phyloP scores from a whole-genome alignment of 202 grass and related monocot species.

The Saccharum hybrid region DNA sequence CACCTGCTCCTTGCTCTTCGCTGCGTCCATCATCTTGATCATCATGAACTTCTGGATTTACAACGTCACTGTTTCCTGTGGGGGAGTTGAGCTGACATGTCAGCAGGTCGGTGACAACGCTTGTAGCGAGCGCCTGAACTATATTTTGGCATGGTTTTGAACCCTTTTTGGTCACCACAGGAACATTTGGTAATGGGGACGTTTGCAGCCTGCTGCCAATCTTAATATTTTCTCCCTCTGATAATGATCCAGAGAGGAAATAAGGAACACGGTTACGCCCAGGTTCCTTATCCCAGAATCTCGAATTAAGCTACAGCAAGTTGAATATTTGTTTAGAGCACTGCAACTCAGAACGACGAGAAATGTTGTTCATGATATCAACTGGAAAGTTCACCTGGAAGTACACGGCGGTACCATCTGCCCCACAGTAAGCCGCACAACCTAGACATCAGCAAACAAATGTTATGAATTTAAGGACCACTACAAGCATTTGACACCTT shows the following conservation, averaged over 20 bases:
- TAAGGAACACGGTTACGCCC: constrained; percentile 58
- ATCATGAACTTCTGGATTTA: constrained; percentile 34
- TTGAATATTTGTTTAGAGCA: constrained; percentile 50
- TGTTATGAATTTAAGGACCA: constrained; percentile 37
- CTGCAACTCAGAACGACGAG: constrained; percentile 18
- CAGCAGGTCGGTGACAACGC: not conserved
- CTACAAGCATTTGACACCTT: constrained; percentile 5
- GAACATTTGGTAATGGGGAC: constrained; percentile 66
- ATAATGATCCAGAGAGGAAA: constrained; percentile 82
- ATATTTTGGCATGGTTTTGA: constrained; percentile 25
- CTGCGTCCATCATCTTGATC: constrained; percentile 25
- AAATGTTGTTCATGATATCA: not conserved
- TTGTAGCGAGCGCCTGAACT: constrained; percentile 26
- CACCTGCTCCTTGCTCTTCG: constrained; percentile 33
- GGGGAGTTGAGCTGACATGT: constrained; percentile 12
- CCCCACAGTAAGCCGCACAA: constrained; percentile 75
- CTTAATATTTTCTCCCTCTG: constrained; percentile 57
- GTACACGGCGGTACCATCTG: constrained; percentile 68
- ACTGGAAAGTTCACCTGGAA: constrained; percentile 69
- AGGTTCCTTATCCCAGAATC: constrained; percentile 71
- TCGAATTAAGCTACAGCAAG: constrained; percentile 66
- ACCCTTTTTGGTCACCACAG: constrained; percentile 21
- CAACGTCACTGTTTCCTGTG: constrained; percentile 1
- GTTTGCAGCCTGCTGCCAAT: constrained; percentile 51
- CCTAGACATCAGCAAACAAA: constrained; percentile 50